Evolutionary conservation across 257 asterid species (phyloP).

Genomic region (Lithospermum erythrorhizon): DNA sequence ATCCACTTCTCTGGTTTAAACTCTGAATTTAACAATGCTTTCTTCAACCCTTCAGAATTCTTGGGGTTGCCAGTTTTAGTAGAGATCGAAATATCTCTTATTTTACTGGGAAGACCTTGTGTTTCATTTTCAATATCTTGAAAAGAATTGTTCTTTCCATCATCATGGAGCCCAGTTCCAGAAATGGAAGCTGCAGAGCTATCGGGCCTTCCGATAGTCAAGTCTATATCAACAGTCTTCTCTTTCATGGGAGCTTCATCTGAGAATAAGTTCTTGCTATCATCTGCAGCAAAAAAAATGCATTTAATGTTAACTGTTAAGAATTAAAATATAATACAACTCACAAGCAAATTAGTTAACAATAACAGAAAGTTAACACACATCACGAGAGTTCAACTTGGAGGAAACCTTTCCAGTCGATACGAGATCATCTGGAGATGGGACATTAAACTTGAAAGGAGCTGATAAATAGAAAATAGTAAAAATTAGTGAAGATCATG

Average conservation of each 20-base stretch:
- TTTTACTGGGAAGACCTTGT: constrained; percentile 19
- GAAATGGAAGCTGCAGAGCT: constrained; percentile 35
- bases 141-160: background rate
- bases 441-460: constrained; percentile 69
- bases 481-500: constrained; percentile 20
- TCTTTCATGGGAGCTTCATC: constrained; percentile 26
- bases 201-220: constrained; percentile 27
- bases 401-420: constrained; percentile 43
- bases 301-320: background rate
- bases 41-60: constrained; percentile 21
- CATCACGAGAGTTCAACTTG: constrained; percentile 48
- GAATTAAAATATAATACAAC: too few relatives aligned
- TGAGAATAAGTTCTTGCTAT: constrained; percentile 12
- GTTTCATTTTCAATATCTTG: constrained; percentile 24
- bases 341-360: too few relatives aligned
- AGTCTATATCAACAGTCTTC: constrained; percentile 20
- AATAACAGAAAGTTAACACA: constrained; percentile 9
- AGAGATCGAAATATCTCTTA: constrained; percentile 31
- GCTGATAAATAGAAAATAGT: constrained; percentile 37
- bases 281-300: constrained; percentile 13
- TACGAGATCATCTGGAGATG: constrained; percentile 85
- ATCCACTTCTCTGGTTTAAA: constrained; percentile 67
- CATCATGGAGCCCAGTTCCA: constrained; percentile 24
- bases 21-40: constrained; percentile 28
- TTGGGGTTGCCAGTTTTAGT: constrained; percentile 36